Base-by-base conservation (phyloP, 2,329 filamentous ascomycete species). In the Acarospora socialis region DNA sequence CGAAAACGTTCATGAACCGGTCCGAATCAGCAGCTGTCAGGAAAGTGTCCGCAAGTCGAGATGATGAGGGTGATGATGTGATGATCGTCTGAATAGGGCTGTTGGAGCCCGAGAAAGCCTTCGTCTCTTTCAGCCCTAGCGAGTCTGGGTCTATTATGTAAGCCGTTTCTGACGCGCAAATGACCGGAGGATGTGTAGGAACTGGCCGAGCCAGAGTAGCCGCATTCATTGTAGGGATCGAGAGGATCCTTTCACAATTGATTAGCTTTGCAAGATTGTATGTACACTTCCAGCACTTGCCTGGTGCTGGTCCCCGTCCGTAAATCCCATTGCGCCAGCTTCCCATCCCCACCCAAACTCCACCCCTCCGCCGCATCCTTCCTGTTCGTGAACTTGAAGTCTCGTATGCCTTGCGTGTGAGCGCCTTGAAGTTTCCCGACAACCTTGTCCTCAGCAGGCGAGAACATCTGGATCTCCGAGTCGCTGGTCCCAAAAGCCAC, bases 271-370 rank as follows among this genome's bases (percentile, higher is more conserved):
- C 45, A 27, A 30, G n/a, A 17, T 10, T 9, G 14, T 22, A 19
- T 13, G 13, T n/a, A n/a, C n/a, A n/a, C n/a, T n/a, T n/a, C n/a
- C n/a, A n/a, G n/a, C 22, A 39, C 48, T 39, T 52, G 66, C 64
- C 57, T 56, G 35, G 56, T 50, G 30, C 49, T 53, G 39, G 55
- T 49, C 34, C 56, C 54, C 14, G 52, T 59, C 40, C 46, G 51
- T 34, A 67, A 44, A 49, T 67, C 60, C 64, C 64, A 68, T 41
- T 66, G 62, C 14, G 66, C 55, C 28, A 67, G 52, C 43, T 60
- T 66, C 37, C 60, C 61, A 47, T 68, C 64, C 30, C 58, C 60
- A 29, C 64, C 64, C 36, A 66, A 58, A 54, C 64, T 67, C 64
- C 64, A 68, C n/a, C 54, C 63, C 40, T 61, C 58, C 14, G 52